Evolutionary conservation across 2,329 filamentous ascomycete species (phyloP).

Genomic region (Metarhizium brunneum): DNA sequence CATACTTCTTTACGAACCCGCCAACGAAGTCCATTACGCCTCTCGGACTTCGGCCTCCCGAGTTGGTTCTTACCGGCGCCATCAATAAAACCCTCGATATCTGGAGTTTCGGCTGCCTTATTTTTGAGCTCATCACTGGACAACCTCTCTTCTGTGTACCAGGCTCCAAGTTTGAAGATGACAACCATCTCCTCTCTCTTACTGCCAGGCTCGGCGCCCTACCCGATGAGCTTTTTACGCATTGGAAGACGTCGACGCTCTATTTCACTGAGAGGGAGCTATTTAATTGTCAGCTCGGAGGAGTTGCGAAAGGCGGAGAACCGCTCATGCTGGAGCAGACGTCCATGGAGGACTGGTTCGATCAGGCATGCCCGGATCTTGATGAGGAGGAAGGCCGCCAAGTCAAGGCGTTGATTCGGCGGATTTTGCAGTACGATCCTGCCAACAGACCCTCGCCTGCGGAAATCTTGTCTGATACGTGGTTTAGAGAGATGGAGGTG

Average conservation of each 20-base stretch:
- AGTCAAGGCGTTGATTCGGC: conserved; percentile 18
- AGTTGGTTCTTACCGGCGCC: conserved; percentile 15
- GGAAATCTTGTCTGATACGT: conserved; percentile 20
- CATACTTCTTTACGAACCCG: conserved; percentile 17
- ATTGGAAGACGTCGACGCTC: conserved; percentile 16
- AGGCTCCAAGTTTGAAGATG: conserved; percentile 10
- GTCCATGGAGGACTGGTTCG: conserved; percentile 18
- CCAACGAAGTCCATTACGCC: conserved; percentile 14
- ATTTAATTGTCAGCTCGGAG: conserved; percentile 18
- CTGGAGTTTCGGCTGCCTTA: conserved; percentile 23
- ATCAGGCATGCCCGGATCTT: conserved; percentile 13
- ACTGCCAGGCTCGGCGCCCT: conserved; percentile 12
- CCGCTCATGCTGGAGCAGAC: conserved; percentile 14
- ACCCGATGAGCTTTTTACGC: conserved; percentile 10
- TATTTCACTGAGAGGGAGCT: conserved; percentile 18
- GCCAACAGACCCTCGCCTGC: conserved; percentile 16
- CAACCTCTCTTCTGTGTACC: conserved; percentile 17
- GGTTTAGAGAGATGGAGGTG: conserved; percentile 10
- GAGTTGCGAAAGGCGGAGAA: conserved; percentile 10
- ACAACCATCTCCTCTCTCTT: conserved; percentile 14
- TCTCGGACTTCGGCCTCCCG: conserved; percentile 17
- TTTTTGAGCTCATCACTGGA: conserved; percentile 21
- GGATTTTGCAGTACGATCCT: conserved; percentile 22
- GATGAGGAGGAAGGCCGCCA: conserved; percentile 14
- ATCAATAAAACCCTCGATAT: conserved; percentile 15